Conservation (phyloP, 2,329 filamentous ascomycete species). For the Hyphodiscus sp. region DNA sequence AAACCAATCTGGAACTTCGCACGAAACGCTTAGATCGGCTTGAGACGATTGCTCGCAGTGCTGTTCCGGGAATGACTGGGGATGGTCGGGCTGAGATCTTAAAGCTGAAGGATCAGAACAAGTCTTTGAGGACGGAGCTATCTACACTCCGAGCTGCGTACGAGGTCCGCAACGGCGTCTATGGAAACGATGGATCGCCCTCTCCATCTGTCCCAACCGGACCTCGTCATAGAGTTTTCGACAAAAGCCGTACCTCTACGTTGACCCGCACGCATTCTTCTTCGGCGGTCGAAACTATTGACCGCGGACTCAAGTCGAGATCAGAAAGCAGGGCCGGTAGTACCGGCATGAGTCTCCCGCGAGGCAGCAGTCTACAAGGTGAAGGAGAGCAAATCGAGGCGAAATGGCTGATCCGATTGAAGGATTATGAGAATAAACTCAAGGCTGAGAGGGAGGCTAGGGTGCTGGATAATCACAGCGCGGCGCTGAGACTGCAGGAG, state of each 20-base stretch:
- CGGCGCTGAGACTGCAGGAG: constrained; percentile 71
- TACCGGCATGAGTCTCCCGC: too few species aligned
- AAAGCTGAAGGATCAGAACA: constrained; percentile 56
- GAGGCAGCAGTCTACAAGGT: constrained; percentile 3
- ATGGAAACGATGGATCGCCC: constrained; percentile 31
- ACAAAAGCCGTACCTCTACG: constrained; percentile 31
- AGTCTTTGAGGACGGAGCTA: constrained; percentile 58
- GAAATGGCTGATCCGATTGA: constrained; percentile 77
- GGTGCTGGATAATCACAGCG: constrained; percentile 76
- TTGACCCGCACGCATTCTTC: constrained; percentile 49
- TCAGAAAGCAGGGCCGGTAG: neutral
- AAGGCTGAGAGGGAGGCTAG: constrained; percentile 86
- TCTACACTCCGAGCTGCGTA: constrained; percentile 61
- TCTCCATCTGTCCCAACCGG: constrained; percentile 31
- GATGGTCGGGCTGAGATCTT: constrained; percentile 42
- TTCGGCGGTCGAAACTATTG: constrained; percentile 27
- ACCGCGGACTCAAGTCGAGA: constrained; percentile 19
- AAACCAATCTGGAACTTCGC: constrained; percentile 71
- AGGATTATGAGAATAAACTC: constrained; percentile 81
- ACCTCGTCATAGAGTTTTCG: constrained; percentile 19
- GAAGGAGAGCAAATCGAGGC: constrained; percentile 49
- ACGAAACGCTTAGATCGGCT: constrained; percentile 82
- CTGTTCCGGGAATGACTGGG: constrained; percentile 36
- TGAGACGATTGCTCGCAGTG: constrained; percentile 70
- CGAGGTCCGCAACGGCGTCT: constrained; percentile 29